These are phyloP conservation scores for Immersiella caudata DNA, from an alignment of 495 filamentous ascomycete genomes.

Conservation along the genomic window DNA sequence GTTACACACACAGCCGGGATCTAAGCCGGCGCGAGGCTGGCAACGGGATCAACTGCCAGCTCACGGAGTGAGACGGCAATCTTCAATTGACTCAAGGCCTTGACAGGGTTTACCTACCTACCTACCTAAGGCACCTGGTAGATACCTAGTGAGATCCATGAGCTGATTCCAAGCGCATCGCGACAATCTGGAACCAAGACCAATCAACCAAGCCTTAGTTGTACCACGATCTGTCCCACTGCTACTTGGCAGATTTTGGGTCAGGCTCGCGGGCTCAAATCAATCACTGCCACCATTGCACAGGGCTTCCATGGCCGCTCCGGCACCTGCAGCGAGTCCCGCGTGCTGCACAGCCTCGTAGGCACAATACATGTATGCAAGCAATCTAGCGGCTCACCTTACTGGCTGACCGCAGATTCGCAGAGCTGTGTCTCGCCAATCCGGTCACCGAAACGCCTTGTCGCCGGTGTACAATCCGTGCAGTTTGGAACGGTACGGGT, in stretches of 20 bases:
- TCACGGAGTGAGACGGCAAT: not conserved
- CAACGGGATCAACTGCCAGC: not conserved
- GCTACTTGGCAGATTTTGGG: not conserved
- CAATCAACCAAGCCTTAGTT: not conserved
- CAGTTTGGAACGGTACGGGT: not conserved
- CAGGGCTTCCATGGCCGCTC: not conserved
- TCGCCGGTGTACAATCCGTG: not conserved
- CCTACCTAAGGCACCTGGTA: too few species aligned
- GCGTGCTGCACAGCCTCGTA: not conserved
- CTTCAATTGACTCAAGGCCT: not conserved
- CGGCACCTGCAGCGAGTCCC: not conserved
- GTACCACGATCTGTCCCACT: not conserved
- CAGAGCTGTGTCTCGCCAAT: not conserved
- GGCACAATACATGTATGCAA: too few species aligned
- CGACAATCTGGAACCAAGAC: too few species aligned
- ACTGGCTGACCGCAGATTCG: not conserved
- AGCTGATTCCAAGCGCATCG: too few species aligned
- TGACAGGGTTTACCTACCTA: too few species aligned
- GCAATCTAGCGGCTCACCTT: not conserved
- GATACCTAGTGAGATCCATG: too few species aligned
- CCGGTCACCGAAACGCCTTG: not conserved
- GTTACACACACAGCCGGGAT: not conserved
- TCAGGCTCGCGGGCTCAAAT: not conserved
- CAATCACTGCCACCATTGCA: not conserved
- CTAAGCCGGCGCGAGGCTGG: not conserved